Base-by-base conservation (phyloP, 768 basidiomycete genomes). In the Amanita muscaria region DNA sequence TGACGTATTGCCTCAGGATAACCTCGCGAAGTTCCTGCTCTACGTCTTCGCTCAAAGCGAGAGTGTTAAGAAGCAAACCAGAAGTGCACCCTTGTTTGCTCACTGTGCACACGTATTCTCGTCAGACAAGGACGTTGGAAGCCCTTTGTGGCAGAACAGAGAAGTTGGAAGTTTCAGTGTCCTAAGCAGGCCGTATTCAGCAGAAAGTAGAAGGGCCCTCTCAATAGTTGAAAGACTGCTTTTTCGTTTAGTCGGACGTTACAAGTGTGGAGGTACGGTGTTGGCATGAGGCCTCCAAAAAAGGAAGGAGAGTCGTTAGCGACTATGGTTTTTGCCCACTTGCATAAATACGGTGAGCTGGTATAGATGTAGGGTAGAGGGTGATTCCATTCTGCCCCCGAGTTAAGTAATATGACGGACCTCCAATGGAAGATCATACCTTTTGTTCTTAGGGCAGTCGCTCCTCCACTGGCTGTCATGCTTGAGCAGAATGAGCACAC, bases 401-500 rank as follows among this genome's bases (percentile, higher is more conserved):
- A 30, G 18, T 44, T 29, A n/a, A 24, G 35, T 11, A 11, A 19
- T 9, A 30, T 33, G 15, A 32, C 21, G 24, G 27, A 48, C 11
- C 14, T 16, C n/a, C n/a, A n/a, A 15, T 14, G 12, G 21, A 45
- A n/a, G n/a, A n/a, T n/a, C 47, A 34, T 50, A 72, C 76, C 67
- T 78, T 79, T 47, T 68, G 53, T 16, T 70, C 68, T 41, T 61
- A 63, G 35, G 72, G 62, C 39, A 78, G 59, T 21, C 64, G 66
- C 34, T 56, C 72, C 38, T 64, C 57, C 16, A 65, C 21, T 71
- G 68, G 40, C 67, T 62, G n/a, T 70, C 60, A 53, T 72, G 58
- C 61, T 82, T 84, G 22, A 92, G 64, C 15, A 80, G 76, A 19
- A 84, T 65, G 5, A 77, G 65, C 11, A 93, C 90, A 50, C 82